A percentile compares a stretch with the other conserved stretches of the same genome.
Evolutionary conservation across 2,329 filamentous ascomycete genomes (phyloP).

Genomic region (Xylariaceae sp.): DNA sequence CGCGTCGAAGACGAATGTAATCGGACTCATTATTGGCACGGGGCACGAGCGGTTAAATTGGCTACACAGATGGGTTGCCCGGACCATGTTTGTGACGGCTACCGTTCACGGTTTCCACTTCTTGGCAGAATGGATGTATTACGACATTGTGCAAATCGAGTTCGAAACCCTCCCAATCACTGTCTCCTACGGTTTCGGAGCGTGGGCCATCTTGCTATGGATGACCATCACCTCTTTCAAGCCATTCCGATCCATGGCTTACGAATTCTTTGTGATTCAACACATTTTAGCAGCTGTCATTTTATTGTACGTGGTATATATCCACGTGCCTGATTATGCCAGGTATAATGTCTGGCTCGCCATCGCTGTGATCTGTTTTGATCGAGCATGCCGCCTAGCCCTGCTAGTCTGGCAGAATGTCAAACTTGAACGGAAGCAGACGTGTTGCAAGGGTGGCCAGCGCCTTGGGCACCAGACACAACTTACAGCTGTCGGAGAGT

Average conservation of each 20-base stretch:
- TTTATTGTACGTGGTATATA: constrained; percentile 58
- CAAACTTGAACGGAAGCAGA: constrained; percentile 37
- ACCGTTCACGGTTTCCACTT: constrained; percentile 68
- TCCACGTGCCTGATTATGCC: constrained; percentile 56
- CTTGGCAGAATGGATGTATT: constrained; percentile 56
- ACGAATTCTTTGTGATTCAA: constrained; percentile 66
- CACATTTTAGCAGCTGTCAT: constrained; percentile 58
- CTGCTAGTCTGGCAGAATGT: constrained; percentile 50
- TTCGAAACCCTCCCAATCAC: constrained; percentile 54
- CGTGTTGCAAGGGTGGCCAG: constrained; percentile 43
- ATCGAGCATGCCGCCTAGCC: constrained; percentile 49
- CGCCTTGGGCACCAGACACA: constrained; percentile 49
- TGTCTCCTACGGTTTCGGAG: constrained; percentile 61
- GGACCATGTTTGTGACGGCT: constrained; percentile 62
- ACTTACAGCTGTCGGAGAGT: constrained; percentile 43
- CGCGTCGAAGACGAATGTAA: constrained; percentile 52
- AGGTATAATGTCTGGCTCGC: constrained; percentile 62
- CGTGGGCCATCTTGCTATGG: constrained; percentile 63
- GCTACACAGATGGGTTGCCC: constrained; percentile 67
- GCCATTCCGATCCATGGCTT: constrained; percentile 59
- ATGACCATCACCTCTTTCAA: constrained; percentile 57
- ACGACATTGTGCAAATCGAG: constrained; percentile 54
- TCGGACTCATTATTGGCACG: constrained; percentile 57
- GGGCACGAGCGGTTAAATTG: constrained; percentile 68
- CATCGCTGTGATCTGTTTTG: constrained; percentile 56